These are phyloP conservation scores for Ballota nigra DNA, from an alignment of 257 asterid species.

Conservation along the genomic window DNA sequence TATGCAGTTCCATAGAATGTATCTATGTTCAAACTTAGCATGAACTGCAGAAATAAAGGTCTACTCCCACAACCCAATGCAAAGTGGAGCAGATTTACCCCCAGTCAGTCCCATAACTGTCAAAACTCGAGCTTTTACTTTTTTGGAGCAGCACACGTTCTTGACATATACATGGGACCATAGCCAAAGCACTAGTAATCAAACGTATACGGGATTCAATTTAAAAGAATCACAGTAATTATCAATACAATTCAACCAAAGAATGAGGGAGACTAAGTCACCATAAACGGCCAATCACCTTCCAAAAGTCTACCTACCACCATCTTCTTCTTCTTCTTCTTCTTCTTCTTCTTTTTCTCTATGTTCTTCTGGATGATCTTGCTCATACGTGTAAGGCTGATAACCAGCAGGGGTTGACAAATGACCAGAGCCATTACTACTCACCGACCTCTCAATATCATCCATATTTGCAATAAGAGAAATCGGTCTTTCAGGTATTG, in stretches of 20 bases:
- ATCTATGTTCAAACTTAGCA: not conserved
- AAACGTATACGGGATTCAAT: not conserved
- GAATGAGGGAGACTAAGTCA: not conserved
- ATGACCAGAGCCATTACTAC: conserved; percentile 64
- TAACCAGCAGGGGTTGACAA: conserved; percentile 64
- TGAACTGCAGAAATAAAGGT: not conserved
- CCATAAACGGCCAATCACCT: not conserved
- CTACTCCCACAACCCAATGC: not conserved
- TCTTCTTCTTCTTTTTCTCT: conserved; percentile 10
- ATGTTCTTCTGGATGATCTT: conserved; percentile 15
- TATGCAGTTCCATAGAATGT: not conserved
- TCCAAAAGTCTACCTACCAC: conserved; percentile 21
- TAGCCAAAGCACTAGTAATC: not conserved
- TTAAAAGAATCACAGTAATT: not conserved
- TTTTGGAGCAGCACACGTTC: not conserved
- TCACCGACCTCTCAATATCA: conserved; percentile 68
- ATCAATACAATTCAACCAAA: conserved; percentile 16
- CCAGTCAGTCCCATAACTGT: not conserved
- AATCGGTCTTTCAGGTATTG: conserved; percentile 77
- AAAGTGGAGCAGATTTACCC: not conserved
- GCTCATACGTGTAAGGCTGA: conserved; percentile 42
- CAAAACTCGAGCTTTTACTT: not conserved
- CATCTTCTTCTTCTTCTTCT: conserved; percentile 20
- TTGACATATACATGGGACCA: not conserved
- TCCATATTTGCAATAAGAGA: conserved; percentile 67